phyloP scores from a whole-genome alignment of 148 eudicot species.

The Salicornia ramosissima region DNA sequence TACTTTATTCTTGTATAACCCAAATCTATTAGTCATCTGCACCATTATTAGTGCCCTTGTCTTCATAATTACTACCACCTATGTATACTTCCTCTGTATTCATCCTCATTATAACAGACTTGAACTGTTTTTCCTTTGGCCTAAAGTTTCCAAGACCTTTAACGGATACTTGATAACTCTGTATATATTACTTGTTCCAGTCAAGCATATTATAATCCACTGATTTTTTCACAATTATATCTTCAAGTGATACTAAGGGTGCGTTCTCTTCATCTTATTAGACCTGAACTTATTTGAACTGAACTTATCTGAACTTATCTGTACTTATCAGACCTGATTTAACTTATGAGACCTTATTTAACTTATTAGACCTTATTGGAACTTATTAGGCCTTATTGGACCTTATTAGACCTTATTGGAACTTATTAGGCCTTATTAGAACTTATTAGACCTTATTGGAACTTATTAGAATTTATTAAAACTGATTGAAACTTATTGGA shows the following conservation, averaged over 20 bases:
- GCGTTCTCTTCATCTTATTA: too few species aligned
- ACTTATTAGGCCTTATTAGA: too few species aligned
- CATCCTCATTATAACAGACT: neutral
- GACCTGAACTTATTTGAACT: too few species aligned
- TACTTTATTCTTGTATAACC: constrained; percentile 13
- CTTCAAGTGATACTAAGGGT: neutral
- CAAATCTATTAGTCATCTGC: constrained; percentile 23
- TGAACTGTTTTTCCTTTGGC: neutral
- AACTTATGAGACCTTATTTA: too few species aligned
- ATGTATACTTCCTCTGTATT: neutral
- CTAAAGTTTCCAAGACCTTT: constrained; percentile 1
- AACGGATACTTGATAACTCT: neutral
- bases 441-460: too few species aligned
- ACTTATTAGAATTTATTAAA: too few species aligned
- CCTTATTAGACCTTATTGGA: too few species aligned
- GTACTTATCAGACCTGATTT: too few species aligned
- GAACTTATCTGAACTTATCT: too few species aligned
- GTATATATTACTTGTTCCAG: neutral
- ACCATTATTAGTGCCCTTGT: constrained; percentile 18
- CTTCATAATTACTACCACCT: constrained; percentile 19
- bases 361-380: too few species aligned
- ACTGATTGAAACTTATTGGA: too few species aligned
- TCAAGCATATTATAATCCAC: constrained; percentile 1
- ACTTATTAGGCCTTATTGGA: too few species aligned
- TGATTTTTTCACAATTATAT: neutral